Conservation (phyloP, 2,329 filamentous ascomycete species). For the Exophiala viscosa region DNA sequence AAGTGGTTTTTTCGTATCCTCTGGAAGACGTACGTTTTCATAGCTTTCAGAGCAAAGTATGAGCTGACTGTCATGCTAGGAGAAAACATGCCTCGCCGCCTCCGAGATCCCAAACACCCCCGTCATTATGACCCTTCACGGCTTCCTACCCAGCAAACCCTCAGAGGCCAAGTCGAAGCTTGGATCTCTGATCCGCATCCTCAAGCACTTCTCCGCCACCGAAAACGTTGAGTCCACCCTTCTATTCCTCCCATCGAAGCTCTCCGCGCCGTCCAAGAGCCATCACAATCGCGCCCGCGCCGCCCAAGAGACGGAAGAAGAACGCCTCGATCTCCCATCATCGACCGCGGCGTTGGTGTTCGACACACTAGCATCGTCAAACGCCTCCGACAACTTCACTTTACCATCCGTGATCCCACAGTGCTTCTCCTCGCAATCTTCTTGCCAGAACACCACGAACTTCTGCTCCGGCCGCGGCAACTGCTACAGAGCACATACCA, state of each 20-base stretch:
- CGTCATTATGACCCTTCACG: slow-evolving; percentile 40
- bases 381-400: slow-evolving; percentile 34
- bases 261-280: slow-evolving; percentile 10
- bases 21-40: slow-evolving; percentile 17
- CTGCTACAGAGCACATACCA: slow-evolving; percentile 65
- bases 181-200: slow-evolving; percentile 23
- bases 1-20: slow-evolving; percentile 27
- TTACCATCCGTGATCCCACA: slow-evolving; percentile 55
- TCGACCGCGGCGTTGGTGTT: slow-evolving; percentile 34
- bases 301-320: slow-evolving; percentile 16
- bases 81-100: slow-evolving; percentile 18
- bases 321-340: slow-evolving; percentile 31
- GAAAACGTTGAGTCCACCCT: slow-evolving; percentile 57
- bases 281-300: slow-evolving; percentile 16
- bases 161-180: slow-evolving; percentile 29
- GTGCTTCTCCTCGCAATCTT: slow-evolving; percentile 69
- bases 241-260: slow-evolving; percentile 49
- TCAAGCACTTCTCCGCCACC: slow-evolving; percentile 47
- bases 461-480: slow-evolving; percentile 78
- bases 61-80: slow-evolving; percentile 6
- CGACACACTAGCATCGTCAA: slow-evolving; percentile 36
- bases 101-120: slow-evolving; percentile 28
- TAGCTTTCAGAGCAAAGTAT: neutral
- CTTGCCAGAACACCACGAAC: slow-evolving; percentile 67
- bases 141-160: slow-evolving; percentile 37